Evolutionary conservation across 306 rosid species (phyloP).

Genomic region (Dalbergia oliveri): DNA sequence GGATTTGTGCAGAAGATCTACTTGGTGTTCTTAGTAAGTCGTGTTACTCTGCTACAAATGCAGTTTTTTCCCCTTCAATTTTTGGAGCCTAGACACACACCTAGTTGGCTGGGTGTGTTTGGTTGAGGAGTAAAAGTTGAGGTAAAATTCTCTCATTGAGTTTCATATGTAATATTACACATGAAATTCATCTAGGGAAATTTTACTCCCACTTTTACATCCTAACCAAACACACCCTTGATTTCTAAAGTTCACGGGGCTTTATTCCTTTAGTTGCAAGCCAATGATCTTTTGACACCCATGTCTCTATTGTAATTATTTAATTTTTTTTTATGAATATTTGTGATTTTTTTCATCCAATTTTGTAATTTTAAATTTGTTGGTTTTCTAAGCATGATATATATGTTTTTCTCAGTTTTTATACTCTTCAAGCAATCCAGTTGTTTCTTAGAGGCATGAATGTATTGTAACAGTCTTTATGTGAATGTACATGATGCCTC

Average conservation of each 20-base stretch:
- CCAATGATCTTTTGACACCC: constrained; percentile 8
- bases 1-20: constrained; percentile 69
- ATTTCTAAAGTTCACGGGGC: constrained; percentile 18
- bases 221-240: not conserved
- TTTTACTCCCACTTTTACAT: too few species aligned
- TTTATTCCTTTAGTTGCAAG: constrained; percentile 36
- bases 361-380: constrained; percentile 21
- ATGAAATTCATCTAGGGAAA: too few species aligned
- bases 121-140: too few species aligned
- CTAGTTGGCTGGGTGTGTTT: too few species aligned
- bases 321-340: constrained; percentile 2
- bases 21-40: constrained; percentile 76
- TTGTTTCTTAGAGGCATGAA: constrained; percentile 24
- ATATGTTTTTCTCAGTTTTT: not conserved
- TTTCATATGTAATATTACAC: too few species aligned
- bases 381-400: too few species aligned
- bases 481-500: not conserved
- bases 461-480: constrained; percentile 12
- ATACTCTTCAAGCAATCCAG: constrained; percentile 4
- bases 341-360: constrained; percentile 7
- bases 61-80: not conserved
- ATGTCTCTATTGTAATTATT: constrained; percentile 17
- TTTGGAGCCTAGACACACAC: not conserved
- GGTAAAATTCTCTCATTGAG: too few species aligned
- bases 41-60: constrained; percentile 17